These are phyloP conservation scores for Pleurotus djamor DNA, from an alignment of 768 basidiomycete genomes.

Conservation along the genomic window DNA sequence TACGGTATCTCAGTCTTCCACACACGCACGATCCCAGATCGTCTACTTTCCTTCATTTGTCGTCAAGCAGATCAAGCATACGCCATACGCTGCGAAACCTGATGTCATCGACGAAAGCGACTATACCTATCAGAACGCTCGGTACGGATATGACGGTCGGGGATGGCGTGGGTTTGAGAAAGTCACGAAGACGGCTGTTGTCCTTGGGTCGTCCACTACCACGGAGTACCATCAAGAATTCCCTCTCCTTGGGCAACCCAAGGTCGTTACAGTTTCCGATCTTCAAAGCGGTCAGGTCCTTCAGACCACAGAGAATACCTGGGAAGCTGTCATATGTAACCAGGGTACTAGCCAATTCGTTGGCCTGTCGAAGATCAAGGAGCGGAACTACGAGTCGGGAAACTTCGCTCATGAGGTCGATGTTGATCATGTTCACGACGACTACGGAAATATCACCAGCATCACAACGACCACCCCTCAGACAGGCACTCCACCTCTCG, in stretches of 20 bases:
- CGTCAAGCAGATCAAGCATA: slow-evolving; percentile 9
- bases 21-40: slow-evolving; percentile 8
- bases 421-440: slow-evolving; percentile 5
- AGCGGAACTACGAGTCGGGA: slow-evolving; percentile 2
- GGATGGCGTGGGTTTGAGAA: slow-evolving; percentile 13
- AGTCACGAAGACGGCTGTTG: slow-evolving; percentile 10
- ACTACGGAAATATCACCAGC: slow-evolving; percentile 8
- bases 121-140: slow-evolving; percentile 9
- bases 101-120: slow-evolving; percentile 7
- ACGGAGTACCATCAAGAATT: slow-evolving; percentile 9
- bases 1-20: slow-evolving; percentile 7
- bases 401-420: slow-evolving; percentile 3
- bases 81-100: slow-evolving; percentile 9
- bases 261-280: background rate
- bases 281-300: background rate
- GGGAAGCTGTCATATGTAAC: background rate
- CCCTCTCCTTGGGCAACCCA: slow-evolving; percentile 8
- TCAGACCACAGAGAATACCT: background rate
- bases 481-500: background rate
- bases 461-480: background rate
- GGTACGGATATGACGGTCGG: slow-evolving; percentile 9
- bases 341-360: background rate
- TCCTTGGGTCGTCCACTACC: slow-evolving; percentile 6
- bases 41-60: slow-evolving; percentile 13
- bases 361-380: background rate